Evolutionary conservation across 1,139 yeast genomes (phyloP).

Genomic region (Saccharomyces uvarum): DNA sequence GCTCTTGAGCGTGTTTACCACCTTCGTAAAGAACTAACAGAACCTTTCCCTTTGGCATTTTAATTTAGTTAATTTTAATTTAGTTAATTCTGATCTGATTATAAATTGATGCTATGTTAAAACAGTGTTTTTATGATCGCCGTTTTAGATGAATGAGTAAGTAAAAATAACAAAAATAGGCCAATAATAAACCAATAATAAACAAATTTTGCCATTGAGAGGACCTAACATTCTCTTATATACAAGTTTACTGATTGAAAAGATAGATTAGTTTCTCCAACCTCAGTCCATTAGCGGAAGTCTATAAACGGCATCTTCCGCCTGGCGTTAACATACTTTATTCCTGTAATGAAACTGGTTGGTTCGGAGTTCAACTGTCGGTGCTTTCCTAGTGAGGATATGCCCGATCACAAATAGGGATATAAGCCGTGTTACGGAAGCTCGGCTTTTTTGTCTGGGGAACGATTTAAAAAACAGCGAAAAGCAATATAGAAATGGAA

Average conservation of each 20-base stretch:
- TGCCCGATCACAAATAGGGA: neutral
- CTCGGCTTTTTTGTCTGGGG: too few species aligned
- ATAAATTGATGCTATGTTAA: too few species aligned
- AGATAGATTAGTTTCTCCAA: neutral
- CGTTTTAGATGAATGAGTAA: neutral
- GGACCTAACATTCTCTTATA: neutral
- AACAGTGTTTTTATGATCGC: neutral
- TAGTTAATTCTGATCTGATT: neutral
- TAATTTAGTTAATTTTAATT: neutral
- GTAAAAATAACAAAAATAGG: neutral
- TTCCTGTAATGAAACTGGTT: neutral
- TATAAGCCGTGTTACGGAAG: neutral
- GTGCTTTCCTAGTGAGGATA: neutral
- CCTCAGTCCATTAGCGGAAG: neutral
- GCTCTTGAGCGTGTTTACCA: slow-evolving; percentile 51
- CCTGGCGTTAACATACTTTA: neutral
- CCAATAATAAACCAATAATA: neutral
- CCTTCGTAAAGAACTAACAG: slow-evolving; percentile 52
- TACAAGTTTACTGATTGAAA: neutral
- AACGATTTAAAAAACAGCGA: too few species aligned
- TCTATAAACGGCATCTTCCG: neutral
- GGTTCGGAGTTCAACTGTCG: neutral
- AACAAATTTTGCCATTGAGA: too few species aligned
- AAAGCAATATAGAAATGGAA: too few species aligned
- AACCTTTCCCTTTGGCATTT: slow-evolving; percentile 32